These are phyloP conservation scores for Xenoacremonium recifei DNA, from an alignment of 2,329 filamentous ascomycete species.

Conservation along the genomic window DNA sequence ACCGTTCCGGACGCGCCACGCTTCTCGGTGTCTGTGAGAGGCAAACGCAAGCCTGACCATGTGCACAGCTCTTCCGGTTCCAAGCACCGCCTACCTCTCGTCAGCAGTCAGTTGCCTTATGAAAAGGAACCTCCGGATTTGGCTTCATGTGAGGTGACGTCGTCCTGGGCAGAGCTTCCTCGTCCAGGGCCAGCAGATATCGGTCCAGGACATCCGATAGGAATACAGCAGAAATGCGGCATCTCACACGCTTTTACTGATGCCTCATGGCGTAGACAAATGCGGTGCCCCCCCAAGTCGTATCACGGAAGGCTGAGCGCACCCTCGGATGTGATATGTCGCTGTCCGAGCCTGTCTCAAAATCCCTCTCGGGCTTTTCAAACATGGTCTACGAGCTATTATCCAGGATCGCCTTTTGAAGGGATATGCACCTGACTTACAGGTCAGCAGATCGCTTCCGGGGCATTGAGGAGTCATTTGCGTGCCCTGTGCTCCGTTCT, in stretches of 20 bases:
- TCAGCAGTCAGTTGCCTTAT: slow-evolving; percentile 18
- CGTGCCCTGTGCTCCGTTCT: too few species aligned
- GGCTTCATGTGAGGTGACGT: slow-evolving; percentile 24
- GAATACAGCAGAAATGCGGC: slow-evolving; percentile 2
- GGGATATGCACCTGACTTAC: too few species aligned
- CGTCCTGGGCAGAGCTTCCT: slow-evolving; percentile 17
- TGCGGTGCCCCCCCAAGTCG: slow-evolving; percentile 6
- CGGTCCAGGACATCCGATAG: slow-evolving; percentile 18
- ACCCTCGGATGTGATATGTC: slow-evolving; percentile 6
- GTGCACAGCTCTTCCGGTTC: slow-evolving; percentile 7
- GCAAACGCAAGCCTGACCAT: slow-evolving; percentile 5
- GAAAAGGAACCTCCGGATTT: slow-evolving; percentile 9
- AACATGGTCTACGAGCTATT: too few species aligned
- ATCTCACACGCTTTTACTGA: slow-evolving; percentile 2
- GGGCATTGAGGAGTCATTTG: slow-evolving; percentile 26
- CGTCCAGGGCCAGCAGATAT: slow-evolving; percentile 11
- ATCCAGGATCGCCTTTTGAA: too few species aligned
- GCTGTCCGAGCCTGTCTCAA: too few species aligned
- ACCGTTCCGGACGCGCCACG: slow-evolving; percentile 16
- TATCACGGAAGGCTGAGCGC: slow-evolving; percentile 9
- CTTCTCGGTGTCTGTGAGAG: slow-evolving; percentile 9
- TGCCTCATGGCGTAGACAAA: slow-evolving; percentile 4
- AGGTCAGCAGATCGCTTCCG: slow-evolving; percentile 21
- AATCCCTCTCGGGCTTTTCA: too few species aligned
- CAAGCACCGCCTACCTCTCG: slow-evolving; percentile 14